Base-by-base conservation (phyloP, 148 eudicot genomes). In the Tetragonia tetragonoides region DNA sequence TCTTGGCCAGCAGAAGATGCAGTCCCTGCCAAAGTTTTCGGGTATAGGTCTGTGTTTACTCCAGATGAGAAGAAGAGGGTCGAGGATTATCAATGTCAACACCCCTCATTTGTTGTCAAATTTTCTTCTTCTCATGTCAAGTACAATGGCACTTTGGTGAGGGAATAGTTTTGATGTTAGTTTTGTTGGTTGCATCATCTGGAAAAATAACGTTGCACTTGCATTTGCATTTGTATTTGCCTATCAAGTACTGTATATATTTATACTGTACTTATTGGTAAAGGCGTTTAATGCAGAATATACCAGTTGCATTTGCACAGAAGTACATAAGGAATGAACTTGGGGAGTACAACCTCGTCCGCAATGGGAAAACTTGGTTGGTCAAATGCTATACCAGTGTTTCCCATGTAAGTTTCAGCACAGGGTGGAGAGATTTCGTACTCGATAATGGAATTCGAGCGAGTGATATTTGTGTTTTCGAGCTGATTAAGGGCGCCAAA, bases 391-490 rank as follows among this genome's bases (percentile, higher is more conserved):
- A 59, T 3, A 69, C 47, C 9, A 6, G 17, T 9, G 49, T 10
- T 54, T 38, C 53, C 20, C 46, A 28, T 69, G 75, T 74, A 9
- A 68, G 18, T 18, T 51, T 69, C 44, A 34, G 68, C n/a, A 46
- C 46, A 21, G 73, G 73, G 39, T 80, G 79, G 83, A 44, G 20
- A 24, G 21, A 49, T 38, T 82, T 82, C 46, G 21, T 23, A 24
- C 39, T 56, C 54, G 77, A 77, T 14, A 72, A 77, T 54, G 11
- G 28, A 41, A 78, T 74, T 18, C 24, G 38, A 20, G 47, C 15
- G 16, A 78, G 84, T 15, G 82, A 79, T 83, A 71, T 72, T 47
- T 83, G 83, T 66, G 38, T 83, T 41, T 79, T 79, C 44, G 78
- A 79, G 72, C 66, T 79, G 73, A n/a, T 79, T 68, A 71, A 71